Percentiles rank a stretch among this genome's conserved stretches.
Evolutionary conservation across 2,329 filamentous ascomycete species (phyloP).

Genomic region (Coniochaeta hoffmannii): DNA sequence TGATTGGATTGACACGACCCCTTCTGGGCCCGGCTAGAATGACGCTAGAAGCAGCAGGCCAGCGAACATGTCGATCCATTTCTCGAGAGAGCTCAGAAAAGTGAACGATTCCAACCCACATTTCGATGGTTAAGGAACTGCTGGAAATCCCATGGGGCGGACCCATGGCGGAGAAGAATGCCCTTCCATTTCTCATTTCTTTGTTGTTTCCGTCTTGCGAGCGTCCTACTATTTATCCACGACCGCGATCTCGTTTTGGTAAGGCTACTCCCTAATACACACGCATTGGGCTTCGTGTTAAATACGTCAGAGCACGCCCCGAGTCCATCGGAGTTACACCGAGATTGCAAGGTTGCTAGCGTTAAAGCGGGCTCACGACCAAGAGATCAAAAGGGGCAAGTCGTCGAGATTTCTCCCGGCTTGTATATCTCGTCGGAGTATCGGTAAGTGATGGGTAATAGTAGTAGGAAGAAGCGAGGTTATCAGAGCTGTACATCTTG

Average conservation of each 20-base stretch:
- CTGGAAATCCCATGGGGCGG: neutral
- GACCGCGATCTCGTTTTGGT: neutral
- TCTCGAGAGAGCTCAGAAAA: too few species aligned
- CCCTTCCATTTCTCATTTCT: neutral
- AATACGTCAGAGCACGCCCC: neutral
- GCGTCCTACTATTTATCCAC: neutral
- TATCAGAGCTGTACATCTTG: too few species aligned
- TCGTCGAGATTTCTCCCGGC: neutral
- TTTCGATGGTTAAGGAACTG: neutral
- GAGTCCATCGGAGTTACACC: neutral
- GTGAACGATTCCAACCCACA: neutral
- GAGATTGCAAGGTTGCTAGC: neutral
- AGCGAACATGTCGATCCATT: neutral
- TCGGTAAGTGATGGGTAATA: too few species aligned
- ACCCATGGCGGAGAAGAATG: neutral
- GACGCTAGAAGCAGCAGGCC: neutral
- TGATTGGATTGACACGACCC: too few species aligned
- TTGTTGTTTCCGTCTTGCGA: neutral
- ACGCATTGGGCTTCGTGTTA: neutral
- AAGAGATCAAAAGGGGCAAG: too few species aligned
- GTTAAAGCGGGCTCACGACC: neutral
- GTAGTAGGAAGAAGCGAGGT: too few species aligned
- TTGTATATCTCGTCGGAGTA: neutral
- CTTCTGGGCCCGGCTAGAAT: neutral
- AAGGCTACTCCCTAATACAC: too few species aligned